Conservation (phyloP, 2,329 filamentous ascomycete species). For the Trichoderma sp. region DNA sequence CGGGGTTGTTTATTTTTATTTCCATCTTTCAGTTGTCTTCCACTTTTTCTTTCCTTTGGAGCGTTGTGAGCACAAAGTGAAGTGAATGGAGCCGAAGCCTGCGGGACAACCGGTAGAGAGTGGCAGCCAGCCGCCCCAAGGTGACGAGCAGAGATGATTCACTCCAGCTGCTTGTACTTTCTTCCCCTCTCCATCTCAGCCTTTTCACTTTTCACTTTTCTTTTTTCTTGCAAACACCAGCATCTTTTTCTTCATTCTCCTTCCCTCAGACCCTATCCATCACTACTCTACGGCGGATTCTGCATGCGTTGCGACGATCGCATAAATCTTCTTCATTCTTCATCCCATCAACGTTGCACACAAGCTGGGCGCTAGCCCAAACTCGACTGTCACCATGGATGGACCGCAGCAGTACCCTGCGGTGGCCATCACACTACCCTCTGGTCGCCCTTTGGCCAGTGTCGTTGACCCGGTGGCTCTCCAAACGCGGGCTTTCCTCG, state of each 20-base stretch:
- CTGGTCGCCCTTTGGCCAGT: conserved; percentile 3
- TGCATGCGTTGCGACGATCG: background rate
- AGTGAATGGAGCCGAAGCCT: background rate
- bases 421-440: conserved; percentile 18
- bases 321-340: background rate
- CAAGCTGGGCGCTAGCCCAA: background rate
- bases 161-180: background rate
- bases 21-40: background rate
- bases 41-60: background rate
- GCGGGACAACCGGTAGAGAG: background rate
- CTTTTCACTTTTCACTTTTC: background rate
- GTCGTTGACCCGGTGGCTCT: conserved; percentile 2
- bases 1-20: background rate
- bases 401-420: background rate
- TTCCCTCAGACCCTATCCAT: background rate
- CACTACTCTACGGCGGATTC: background rate
- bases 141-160: conserved; percentile 18
- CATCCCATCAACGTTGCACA: background rate
- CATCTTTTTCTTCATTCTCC: background rate
- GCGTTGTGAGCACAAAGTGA: background rate
- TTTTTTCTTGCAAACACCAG: background rate
- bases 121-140: conserved; percentile 10
- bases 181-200: background rate
- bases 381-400: background rate
- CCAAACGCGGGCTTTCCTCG: conserved; percentile 11